These are phyloP conservation scores for Pseudocercospora eumusae DNA, from an alignment of 2,329 filamentous ascomycete genomes.

Conservation along the genomic window DNA sequence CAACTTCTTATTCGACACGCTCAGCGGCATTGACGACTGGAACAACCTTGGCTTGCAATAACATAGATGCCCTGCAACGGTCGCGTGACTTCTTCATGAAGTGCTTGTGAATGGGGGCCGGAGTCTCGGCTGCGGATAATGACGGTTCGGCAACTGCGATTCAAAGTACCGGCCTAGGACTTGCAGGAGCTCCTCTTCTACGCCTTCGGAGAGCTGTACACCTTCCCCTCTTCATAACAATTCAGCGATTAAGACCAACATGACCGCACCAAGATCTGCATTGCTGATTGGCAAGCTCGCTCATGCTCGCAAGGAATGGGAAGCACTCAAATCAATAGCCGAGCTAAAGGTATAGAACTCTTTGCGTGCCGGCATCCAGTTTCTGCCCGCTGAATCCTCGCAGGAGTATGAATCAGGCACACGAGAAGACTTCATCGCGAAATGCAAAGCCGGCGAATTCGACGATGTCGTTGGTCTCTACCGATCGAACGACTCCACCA, in stretches of 20 bases:
- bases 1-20: conserved; percentile 38
- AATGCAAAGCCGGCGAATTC: conserved; percentile 57
- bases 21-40: conserved; percentile 40
- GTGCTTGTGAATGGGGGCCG: background rate
- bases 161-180: background rate
- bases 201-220: background rate
- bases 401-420: conserved; percentile 58
- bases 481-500: conserved; percentile 59
- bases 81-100: background rate
- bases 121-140: conserved; percentile 2
- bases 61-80: background rate
- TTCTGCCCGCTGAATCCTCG: conserved; percentile 15
- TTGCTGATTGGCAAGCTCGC: conserved; percentile 50
- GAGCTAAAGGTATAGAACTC: conserved; percentile 35
- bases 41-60: conserved; percentile 34
- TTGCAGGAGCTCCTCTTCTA: conserved; percentile 4
- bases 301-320: conserved; percentile 52
- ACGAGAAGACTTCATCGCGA: conserved; percentile 57
- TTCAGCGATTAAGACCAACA: conserved; percentile 8
- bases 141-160: background rate
- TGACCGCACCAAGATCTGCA: conserved; percentile 37
- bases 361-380: background rate
- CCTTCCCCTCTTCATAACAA: background rate
- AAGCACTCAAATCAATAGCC: conserved; percentile 40
- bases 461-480: conserved; percentile 60